phyloP scores from a whole-genome alignment of 805 yeast species.

The Candida saitoana region DNA sequence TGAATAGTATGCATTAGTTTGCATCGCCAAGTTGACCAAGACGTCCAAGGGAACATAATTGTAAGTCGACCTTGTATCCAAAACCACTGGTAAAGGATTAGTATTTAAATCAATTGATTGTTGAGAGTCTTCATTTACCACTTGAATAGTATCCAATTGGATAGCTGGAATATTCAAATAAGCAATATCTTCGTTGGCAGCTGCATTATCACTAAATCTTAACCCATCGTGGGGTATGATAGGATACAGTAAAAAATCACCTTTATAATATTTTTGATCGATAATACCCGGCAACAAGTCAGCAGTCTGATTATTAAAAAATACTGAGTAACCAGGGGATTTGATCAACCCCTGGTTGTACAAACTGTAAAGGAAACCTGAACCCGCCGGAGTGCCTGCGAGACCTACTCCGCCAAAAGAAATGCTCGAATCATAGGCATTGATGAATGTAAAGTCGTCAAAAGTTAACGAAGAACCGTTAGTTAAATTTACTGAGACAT shows the following conservation, averaged over 20 bases:
- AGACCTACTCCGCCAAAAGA: constrained; percentile 34
- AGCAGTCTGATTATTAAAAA: constrained; percentile 24
- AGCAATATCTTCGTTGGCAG: constrained; percentile 11
- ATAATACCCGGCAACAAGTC: constrained; percentile 57
- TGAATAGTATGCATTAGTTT: constrained; percentile 62
- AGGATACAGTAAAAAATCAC: constrained; percentile 46
- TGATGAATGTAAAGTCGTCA: constrained; percentile 23
- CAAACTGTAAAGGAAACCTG: constrained; percentile 27
- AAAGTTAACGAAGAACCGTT: constrained; percentile 12
- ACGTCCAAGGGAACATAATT: constrained; percentile 53
- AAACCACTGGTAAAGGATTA: constrained; percentile 47
- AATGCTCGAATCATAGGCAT: constrained; percentile 19
- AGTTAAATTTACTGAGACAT: constrained; percentile 17
- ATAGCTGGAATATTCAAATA: constrained; percentile 27
- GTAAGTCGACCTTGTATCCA: constrained; percentile 53
- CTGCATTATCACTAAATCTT: constrained; percentile 33
- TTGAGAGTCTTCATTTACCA: constrained; percentile 34
- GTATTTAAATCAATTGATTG: constrained; percentile 27
- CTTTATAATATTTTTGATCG: constrained; percentile 42
- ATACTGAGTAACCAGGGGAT: constrained; percentile 33
- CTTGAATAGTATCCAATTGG: constrained; percentile 19
- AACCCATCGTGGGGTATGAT: constrained; percentile 45
- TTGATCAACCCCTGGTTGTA: constrained; percentile 16
- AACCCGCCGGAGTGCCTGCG: constrained; percentile 22
- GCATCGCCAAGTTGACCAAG: constrained; percentile 61